phyloP scores from a whole-genome alignment of 1,284 basidiomycete species.

The Paramarasmius palmivorus region DNA sequence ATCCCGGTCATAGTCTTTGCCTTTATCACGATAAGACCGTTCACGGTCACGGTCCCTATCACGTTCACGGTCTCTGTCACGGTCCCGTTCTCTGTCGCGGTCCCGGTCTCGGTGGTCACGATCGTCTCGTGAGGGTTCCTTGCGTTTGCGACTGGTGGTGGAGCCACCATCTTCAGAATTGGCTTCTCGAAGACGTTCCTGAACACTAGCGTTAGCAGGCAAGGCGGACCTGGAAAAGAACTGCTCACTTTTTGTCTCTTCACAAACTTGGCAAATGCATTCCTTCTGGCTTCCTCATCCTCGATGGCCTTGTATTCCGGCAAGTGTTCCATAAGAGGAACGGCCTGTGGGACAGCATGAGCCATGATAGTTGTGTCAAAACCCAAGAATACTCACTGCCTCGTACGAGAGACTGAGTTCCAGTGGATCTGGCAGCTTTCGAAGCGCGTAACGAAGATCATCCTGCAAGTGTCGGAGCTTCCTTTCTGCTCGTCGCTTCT shows the following conservation, averaged over 20 bases:
- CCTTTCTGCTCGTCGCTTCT: conserved; percentile 79
- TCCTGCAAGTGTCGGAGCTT: conserved; percentile 88
- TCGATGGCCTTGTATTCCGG: conserved; percentile 84
- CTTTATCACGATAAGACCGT: conserved; percentile 22
- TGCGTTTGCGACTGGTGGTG: conserved; percentile 71
- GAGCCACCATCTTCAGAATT: conserved; percentile 78
- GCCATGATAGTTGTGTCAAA: conserved; percentile 2
- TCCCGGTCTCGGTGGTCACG: conserved; percentile 25
- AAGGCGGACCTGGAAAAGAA: conserved; percentile 20
- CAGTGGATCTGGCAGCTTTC: conserved; percentile 81
- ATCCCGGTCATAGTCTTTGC: conserved; percentile 11
- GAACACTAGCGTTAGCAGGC: conserved; percentile 6
- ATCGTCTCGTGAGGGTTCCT: conserved; percentile 62
- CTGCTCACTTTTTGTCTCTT: conserved; percentile 75
- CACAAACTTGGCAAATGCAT: conserved; percentile 84
- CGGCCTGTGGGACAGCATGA: conserved; percentile 43
- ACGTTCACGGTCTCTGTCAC: conserved; percentile 39
- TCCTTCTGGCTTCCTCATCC: conserved; percentile 76
- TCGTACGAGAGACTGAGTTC: conserved; percentile 78
- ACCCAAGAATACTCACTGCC: conserved; percentile 49
- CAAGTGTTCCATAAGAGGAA: conserved; percentile 77
- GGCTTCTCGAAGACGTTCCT: conserved; percentile 80
- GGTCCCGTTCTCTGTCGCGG: conserved; percentile 37
- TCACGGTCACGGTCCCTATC: conserved; percentile 46
- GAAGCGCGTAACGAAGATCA: conserved; percentile 93